These are phyloP conservation scores for Cercospora canescens DNA, from an alignment of 2,329 filamentous ascomycete genomes.

Conservation along the genomic window DNA sequence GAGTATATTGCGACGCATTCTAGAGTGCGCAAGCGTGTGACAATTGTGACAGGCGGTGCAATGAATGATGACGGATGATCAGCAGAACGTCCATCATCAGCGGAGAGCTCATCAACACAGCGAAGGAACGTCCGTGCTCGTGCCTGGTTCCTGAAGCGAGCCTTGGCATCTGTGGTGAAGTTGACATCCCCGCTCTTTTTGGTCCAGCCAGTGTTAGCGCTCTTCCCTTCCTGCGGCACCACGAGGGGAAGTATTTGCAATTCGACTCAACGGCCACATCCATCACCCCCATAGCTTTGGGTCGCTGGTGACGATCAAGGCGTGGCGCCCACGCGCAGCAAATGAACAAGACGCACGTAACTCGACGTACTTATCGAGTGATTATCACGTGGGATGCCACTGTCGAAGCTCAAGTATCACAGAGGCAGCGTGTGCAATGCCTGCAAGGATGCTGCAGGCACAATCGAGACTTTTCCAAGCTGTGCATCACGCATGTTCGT, in stretches of 20 bases:
- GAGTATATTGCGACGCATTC: neutral
- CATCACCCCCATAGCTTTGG: too few relatives aligned
- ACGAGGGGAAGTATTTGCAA: neutral
- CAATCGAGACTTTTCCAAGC: neutral
- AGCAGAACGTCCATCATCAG: neutral
- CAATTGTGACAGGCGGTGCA: neutral
- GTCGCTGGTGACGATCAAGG: too few relatives aligned
- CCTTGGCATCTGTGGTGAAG: neutral
- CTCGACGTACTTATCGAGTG: neutral
- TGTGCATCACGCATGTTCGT: neutral
- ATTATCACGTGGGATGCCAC: neutral
- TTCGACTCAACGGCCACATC: neutral
- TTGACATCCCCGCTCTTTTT: neutral
- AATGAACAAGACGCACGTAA: neutral
- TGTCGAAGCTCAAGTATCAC: neutral
- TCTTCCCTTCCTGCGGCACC: neutral
- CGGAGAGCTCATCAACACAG: neutral
- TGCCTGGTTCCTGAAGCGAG: neutral
- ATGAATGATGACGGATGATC: neutral
- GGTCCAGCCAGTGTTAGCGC: neutral
- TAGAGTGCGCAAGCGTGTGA: neutral
- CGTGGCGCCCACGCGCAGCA: neutral
- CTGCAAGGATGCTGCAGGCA: neutral
- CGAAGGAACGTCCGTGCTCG: neutral
- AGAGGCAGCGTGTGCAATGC: neutral